Base-by-base conservation (phyloP, 108 stramenopile species). In the Skeletonema grethae region DNA sequence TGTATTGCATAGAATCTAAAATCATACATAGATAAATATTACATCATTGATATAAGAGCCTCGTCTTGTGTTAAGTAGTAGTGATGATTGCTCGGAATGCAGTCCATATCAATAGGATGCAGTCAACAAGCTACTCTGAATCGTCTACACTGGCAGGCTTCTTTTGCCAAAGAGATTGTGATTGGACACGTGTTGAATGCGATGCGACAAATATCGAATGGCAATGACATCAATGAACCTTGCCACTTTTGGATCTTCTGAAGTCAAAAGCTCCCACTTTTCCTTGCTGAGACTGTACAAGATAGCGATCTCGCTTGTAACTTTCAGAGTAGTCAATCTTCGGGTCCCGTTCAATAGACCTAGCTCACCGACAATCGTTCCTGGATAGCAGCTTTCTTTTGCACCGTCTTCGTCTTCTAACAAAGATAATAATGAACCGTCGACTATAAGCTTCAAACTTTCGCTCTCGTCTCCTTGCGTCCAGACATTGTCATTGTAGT, bases 291-390 rank as follows among this genome's bases (percentile, higher is more conserved):
- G 65, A 67, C 75, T 86, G 75, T 84, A 91, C 6, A 88, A 62
- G 50, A 86, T 67, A 15, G 90, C 85, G n/a, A 80, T 59, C 4
- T 85, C 72, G 32, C 87, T 88, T 10, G 68, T 32, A 28, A 84
- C 84, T 56, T 66, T 63, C 31, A 91, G 75, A 0, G 86, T 84
- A 16, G 83, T 88, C 39, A 91, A 61, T 63, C 90, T 65, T 36
- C 70, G 57, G 12, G 63, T 75, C 0, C 80, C 77, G 61, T 87
- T 66, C 7, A 91, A 86, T 13, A 91, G 69, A 6, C 90, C 88
- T 15, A 91, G 72, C 50, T 91, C 90, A 4, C 90, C 88, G 22
- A 91, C 72, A 4, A 77, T 79, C 69, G 75, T 66, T 12, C 88
- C 88, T 11, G 61, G 61, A 31, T 43, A 31, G 28, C 85, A 65